Evolutionary conservation across 768 basidiomycete genomes (phyloP).

Genomic region (Kwoniella europaea): DNA sequence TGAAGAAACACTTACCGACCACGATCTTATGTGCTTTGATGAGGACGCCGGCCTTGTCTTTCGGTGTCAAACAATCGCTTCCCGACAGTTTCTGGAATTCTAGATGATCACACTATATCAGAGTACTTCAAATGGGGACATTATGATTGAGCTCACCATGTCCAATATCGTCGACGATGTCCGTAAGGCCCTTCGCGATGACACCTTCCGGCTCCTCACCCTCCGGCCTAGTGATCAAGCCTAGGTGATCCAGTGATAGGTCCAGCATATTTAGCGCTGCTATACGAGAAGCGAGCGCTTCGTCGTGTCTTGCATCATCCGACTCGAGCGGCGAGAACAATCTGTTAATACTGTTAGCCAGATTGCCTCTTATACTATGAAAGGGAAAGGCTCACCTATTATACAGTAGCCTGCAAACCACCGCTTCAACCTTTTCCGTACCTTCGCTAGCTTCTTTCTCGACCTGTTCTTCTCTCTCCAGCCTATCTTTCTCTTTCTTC

Average conservation of each 20-base stretch:
- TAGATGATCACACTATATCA: constrained; percentile 39
- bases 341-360: constrained; percentile 59
- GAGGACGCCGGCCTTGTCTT: constrained; percentile 77
- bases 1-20: constrained; percentile 67
- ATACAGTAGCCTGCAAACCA: constrained; percentile 76
- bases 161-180: constrained; percentile 74
- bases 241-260: constrained; percentile 83
- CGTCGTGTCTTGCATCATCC: constrained; percentile 86
- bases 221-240: constrained; percentile 72
- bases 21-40: constrained; percentile 83
- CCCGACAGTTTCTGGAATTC: constrained; percentile 66
- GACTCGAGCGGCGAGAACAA: constrained; percentile 75
- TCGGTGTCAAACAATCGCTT: constrained; percentile 65
- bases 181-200: constrained; percentile 61
- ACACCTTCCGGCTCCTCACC: constrained; percentile 48
- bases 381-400: constrained; percentile 67
- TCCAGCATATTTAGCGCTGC: constrained; percentile 92
- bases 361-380: neutral
- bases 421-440: constrained; percentile 73
- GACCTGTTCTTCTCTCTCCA: constrained; percentile 50
- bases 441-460: constrained; percentile 65
- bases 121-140: neutral
- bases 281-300: constrained; percentile 82
- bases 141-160: constrained; percentile 65
- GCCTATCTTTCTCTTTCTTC: constrained; percentile 50